Base-by-base conservation (phyloP, 1,139 yeast genomes). In the Citeromyces hawaiiensis region DNA sequence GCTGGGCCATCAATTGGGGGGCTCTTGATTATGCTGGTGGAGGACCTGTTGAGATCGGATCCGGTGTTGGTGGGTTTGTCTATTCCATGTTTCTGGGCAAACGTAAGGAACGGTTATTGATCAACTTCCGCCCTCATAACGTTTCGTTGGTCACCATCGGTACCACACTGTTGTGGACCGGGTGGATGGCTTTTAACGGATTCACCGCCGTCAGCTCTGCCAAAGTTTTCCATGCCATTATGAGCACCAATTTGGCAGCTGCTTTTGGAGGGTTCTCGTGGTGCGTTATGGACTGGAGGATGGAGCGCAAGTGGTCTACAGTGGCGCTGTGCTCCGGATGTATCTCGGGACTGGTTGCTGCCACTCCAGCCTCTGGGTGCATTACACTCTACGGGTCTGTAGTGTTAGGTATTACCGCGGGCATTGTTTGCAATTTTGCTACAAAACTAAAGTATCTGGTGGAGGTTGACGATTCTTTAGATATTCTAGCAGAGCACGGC, bases 401-500 rank as follows among this genome's bases (percentile, higher is more conserved):
- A 8, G 68, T 87, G 27, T 73, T 88, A 46, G 97, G 97, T 3
- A 66, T 85, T 27, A 72, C 74, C 2, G 68, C 96, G 0, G 95
- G 96, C 29, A 61, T 79, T 13, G 75, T 82, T 36, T 91, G 97
- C 72, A 88, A 91, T 66, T 83, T 83, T 54, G 67, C 95, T 42
- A 88, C 97, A 42, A 83, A 86, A 54, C 63, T 91, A 58, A 91
- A 91, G 63, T 86, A 83, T 56, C 61, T 85, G 45, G 64, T 82
- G 41, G 72, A 71, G 44, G 91, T 87, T 43, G 97, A 91, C 58
- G 98, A 91, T 61, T 80, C 96, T 3, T 68, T 91, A 53, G 97
- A 91, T 79, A 81, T 88, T 39, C 72, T 91, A 57, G 97, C 97
- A 17, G 97, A 88, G 75, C 98, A 91, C 80, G 97, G 96, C 41